phyloP scores from a whole-genome alignment of 2,329 filamentous ascomycete species.

The Trichoderma oligosporum region DNA sequence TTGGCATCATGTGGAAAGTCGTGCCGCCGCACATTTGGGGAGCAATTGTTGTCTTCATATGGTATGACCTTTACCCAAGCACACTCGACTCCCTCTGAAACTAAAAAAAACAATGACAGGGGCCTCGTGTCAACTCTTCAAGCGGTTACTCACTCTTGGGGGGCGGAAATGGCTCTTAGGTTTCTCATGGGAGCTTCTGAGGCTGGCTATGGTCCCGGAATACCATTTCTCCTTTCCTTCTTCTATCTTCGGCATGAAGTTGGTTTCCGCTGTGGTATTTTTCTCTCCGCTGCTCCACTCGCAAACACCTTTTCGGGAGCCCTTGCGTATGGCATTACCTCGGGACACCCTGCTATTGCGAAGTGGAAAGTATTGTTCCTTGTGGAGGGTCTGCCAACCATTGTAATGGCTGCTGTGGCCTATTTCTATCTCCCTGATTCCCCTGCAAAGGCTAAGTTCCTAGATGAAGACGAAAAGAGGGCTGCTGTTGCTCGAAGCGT shows the following conservation, averaged over 20 bases:
- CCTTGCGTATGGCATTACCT: conserved; percentile 34
- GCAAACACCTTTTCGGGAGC: conserved; percentile 34
- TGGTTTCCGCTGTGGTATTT: conserved; percentile 28
- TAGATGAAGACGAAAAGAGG: conserved; percentile 28
- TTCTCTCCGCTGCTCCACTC: conserved; percentile 31
- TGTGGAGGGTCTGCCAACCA: conserved; percentile 31
- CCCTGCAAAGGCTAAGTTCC: conserved; percentile 29
- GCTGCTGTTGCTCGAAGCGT: conserved; percentile 25
- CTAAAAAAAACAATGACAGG: not conserved
- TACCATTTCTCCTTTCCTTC: conserved; percentile 32
- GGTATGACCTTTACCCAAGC: conserved; percentile 17
- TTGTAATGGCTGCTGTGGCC: conserved; percentile 29
- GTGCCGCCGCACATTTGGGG: conserved; percentile 26
- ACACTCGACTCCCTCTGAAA: not conserved
- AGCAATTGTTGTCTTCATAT: conserved; percentile 24
- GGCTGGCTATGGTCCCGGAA: conserved; percentile 28
- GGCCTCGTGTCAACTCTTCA: conserved; percentile 24
- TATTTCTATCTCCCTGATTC: conserved; percentile 33
- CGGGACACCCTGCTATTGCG: conserved; percentile 26
- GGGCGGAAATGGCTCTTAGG: conserved; percentile 24
- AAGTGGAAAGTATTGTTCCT: conserved; percentile 33
- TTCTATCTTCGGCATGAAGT: conserved; percentile 35
- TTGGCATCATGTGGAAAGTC: conserved; percentile 26
- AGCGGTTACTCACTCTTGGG: conserved; percentile 24
- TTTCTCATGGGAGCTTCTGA: conserved; percentile 31